Base-by-base conservation (phyloP, 768 basidiomycete genomes). In the Filobasidium wieringae region DNA sequence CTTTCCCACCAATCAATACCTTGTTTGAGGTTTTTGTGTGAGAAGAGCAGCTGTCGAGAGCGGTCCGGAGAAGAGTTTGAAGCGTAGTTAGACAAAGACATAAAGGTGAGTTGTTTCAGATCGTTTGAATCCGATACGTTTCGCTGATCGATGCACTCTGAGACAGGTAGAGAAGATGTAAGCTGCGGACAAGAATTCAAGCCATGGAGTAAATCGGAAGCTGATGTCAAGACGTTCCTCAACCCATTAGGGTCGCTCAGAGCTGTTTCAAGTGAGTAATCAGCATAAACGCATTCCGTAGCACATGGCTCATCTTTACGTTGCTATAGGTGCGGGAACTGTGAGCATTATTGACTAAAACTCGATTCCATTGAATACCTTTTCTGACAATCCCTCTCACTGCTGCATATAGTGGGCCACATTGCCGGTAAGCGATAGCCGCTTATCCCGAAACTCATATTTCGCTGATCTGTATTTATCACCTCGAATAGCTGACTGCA, bases 201-300 rank as follows among this genome's bases (percentile, higher is more conserved):
- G n/a, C n/a, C n/a, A n/a, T n/a, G n/a, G n/a, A n/a, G n/a, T n/a
- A n/a, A n/a, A n/a, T n/a, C n/a, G n/a, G n/a, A n/a, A 3, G 3
- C 11, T 40, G 37, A 47, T 14, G 7, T 19, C 4, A 27, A 24
- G 43, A n/a, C n/a, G 14, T 47, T 47, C 43, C 14, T 47, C 43
- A 27, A 24, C 17, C 29, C 3, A 11, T 17, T 27, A 47, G 43
- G 43, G 43, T 47, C 12, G 14, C 43, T 47, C 43, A 47, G 22
- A 22, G 19, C 15, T 57, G 55, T 41, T 57, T 57, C 55, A 57
- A 57, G 55, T 55, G 39, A 40, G 53, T 17, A 9, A 17, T 22
- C n/a, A 37, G 9, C 36, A 9, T 9, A 9, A 9, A 9, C n/a
- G n/a, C 36, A 9, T 37, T 37, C 36, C 9, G 36, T 37, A 9